Percentiles rank a stretch among this genome's conserved stretches.
phyloP scores from a whole-genome alignment of 495 filamentous ascomycete genomes.

The Parachaetomium inaequale region DNA sequence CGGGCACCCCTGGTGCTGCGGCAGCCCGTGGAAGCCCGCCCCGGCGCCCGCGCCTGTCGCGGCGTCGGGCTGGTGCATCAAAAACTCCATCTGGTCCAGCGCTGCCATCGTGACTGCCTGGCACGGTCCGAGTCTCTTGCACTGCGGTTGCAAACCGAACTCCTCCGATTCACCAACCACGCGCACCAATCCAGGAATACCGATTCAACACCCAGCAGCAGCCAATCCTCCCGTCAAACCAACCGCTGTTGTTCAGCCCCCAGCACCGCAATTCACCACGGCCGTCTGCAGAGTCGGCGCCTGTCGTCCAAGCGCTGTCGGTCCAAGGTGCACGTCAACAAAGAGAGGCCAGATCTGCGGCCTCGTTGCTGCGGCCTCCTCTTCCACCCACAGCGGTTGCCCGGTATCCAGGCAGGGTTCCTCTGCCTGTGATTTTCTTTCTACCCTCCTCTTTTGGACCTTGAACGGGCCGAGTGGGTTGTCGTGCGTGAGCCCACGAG shows the following conservation, averaged over 20 bases:
- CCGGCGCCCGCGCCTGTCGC: background rate
- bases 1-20: constrained; percentile 16
- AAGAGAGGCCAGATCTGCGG: background rate
- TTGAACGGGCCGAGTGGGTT: background rate
- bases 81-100: constrained; percentile 27
- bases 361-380: background rate
- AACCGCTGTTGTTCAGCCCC: background rate
- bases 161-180: background rate
- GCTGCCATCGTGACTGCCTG: constrained; percentile 1
- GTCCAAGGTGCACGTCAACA: background rate
- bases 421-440: no score
- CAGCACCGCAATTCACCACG: background rate
- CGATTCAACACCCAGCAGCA: background rate
- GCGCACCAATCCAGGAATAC: background rate
- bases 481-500: background rate
- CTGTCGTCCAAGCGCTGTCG: background rate
- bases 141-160: no score
- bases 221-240: background rate
- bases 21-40: constrained; percentile 3
- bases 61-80: constrained; percentile 21
- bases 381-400: background rate
- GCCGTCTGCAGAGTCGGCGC: background rate
- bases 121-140: no score
- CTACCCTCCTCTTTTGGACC: background rate
- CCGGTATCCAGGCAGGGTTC: background rate